Evolutionary conservation across 495 filamentous ascomycete genomes (phyloP).

Genomic region (Bryoglossum gracile): DNA sequence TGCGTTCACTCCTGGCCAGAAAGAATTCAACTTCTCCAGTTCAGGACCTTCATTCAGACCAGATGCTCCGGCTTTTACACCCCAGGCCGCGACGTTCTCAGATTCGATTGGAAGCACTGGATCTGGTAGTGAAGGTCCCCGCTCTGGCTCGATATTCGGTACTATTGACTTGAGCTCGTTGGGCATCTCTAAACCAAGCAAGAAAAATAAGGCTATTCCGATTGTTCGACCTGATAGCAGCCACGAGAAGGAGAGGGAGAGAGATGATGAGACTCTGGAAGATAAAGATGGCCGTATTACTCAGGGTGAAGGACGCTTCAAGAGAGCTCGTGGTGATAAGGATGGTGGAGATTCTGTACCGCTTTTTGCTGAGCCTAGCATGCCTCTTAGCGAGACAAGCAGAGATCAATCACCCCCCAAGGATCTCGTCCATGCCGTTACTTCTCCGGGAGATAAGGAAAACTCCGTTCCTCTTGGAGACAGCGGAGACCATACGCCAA

Average conservation of each 20-base stretch:
- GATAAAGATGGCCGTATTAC: slow-evolving; percentile 43
- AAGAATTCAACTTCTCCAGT: slow-evolving; percentile 69
- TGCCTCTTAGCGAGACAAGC: slow-evolving; percentile 42
- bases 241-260: slow-evolving; percentile 29
- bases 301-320: slow-evolving; percentile 55
- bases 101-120: slow-evolving; percentile 31
- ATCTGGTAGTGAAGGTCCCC: slow-evolving; percentile 27
- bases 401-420: slow-evolving; percentile 33
- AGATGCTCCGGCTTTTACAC: slow-evolving; percentile 74
- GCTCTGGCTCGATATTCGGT: slow-evolving; percentile 60
- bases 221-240: slow-evolving; percentile 61
- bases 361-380: slow-evolving; percentile 49
- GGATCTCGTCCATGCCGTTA: slow-evolving; percentile 14
- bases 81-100: slow-evolving; percentile 37
- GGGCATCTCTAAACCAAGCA: slow-evolving; percentile 53
- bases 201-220: slow-evolving; percentile 74
- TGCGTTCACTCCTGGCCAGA: slow-evolving; percentile 59
- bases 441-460: slow-evolving; percentile 27
- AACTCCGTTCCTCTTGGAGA: slow-evolving; percentile 22
- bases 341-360: slow-evolving; percentile 61
- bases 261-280: slow-evolving; percentile 36
- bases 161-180: slow-evolving; percentile 54
- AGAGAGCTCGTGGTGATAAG: slow-evolving; percentile 56
- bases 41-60: slow-evolving; percentile 67
- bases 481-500: neutral